Percentiles rank a stretch among this genome's conserved stretches.
Evolutionary conservation across 1,284 basidiomycete species (phyloP).

Genomic region (Trichosporon faecale): DNA sequence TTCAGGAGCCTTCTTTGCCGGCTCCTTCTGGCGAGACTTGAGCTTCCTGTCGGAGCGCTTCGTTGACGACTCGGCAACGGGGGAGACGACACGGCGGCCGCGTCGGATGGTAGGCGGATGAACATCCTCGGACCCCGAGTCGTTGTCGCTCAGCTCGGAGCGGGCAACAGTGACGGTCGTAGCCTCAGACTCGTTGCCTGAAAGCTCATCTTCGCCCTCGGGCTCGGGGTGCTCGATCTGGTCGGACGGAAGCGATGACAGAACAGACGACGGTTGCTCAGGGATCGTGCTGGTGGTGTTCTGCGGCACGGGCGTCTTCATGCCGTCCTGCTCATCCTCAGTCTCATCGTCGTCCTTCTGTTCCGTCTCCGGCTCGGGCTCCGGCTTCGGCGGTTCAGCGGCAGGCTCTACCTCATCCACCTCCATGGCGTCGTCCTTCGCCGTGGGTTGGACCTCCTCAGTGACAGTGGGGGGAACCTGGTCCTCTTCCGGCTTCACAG

Average conservation of each 20-base stretch:
- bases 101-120: conserved; percentile 16
- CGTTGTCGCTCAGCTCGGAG: conserved; percentile 29
- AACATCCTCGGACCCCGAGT: conserved; percentile 14
- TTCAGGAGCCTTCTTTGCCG: neutral
- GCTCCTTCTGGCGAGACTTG: neutral
- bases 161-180: conserved; percentile 39
- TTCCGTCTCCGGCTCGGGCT: neutral
- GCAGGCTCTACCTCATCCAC: neutral
- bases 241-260: conserved; percentile 21
- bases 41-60: conserved; percentile 1
- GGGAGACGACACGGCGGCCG: conserved; percentile 19
- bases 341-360: neutral
- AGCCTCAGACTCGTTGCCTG: conserved; percentile 37
- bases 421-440: neutral
- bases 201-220: conserved; percentile 23
- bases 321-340: neutral
- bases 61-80: conserved; percentile 13
- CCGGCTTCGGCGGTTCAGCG: neutral
- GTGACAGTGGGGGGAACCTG: neutral
- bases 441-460: neutral
- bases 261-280: conserved; percentile 15
- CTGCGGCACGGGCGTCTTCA: neutral
- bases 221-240: neutral
- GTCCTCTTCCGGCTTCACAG: neutral
- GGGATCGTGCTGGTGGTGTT: neutral